Conservation (phyloP, 176 grass and related monocot species). For the Raddia distichophylla region DNA sequence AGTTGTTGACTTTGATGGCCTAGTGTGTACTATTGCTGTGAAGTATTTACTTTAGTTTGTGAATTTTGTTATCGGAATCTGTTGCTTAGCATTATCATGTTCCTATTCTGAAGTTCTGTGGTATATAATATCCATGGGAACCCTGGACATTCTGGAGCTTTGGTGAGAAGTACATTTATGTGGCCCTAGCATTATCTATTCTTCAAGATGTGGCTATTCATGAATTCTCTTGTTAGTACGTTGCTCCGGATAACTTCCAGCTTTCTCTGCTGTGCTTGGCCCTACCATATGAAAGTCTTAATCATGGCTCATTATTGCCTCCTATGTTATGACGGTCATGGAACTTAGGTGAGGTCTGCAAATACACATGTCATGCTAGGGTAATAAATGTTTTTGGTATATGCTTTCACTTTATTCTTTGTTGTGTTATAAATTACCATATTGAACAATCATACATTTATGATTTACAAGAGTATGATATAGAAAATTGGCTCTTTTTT, state of each 20-base stretch:
- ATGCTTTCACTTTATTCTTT: slow-evolving; percentile 12
- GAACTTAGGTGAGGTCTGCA: slow-evolving; percentile 12
- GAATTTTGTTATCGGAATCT: not conserved
- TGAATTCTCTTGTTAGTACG: not conserved
- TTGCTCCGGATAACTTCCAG: not conserved
- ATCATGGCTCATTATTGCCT: slow-evolving; percentile 1
- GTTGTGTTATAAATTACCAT: not conserved
- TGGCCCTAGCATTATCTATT: not conserved
- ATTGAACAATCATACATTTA: not conserved
- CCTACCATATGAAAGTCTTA: slow-evolving; percentile 10
- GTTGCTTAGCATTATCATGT: not conserved
- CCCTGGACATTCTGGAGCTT: not conserved
- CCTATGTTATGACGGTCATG: slow-evolving; percentile 17
- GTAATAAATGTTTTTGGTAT: slow-evolving; percentile 26
- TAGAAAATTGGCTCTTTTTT: not conserved
- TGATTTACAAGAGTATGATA: not conserved
- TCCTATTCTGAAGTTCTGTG: not conserved
- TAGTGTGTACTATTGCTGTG: not conserved
- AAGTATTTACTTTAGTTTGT: not conserved
- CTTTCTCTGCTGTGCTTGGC: not conserved
- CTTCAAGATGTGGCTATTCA: not conserved
- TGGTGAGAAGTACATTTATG: not conserved
- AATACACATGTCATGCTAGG: slow-evolving; percentile 18
- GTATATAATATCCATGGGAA: not conserved
- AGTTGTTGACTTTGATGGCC: not conserved